Evolutionary conservation across 495 filamentous ascomycete species (phyloP).

Genomic region (Evernia prunastri): DNA sequence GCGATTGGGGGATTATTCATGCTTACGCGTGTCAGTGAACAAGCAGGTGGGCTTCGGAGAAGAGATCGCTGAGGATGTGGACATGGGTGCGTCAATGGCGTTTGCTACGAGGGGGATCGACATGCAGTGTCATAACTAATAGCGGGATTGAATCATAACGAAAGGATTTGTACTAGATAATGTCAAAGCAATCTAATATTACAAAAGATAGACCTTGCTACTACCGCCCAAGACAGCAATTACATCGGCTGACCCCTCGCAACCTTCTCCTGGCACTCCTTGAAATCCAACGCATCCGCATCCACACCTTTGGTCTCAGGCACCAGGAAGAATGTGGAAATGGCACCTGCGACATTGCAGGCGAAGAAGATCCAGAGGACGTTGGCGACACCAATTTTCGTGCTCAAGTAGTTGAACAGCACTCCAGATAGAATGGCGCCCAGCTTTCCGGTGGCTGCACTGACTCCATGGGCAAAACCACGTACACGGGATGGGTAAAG

Average conservation of each 20-base stretch:
- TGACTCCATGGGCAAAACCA: conserved; percentile 77
- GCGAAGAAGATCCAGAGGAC: conserved; percentile 34
- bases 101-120: too few relatives aligned
- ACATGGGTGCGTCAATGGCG: too few relatives aligned
- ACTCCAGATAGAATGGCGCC: conserved; percentile 55
- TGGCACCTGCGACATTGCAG: conserved; percentile 27
- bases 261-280: conserved; percentile 21
- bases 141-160: too few relatives aligned
- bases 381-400: conserved; percentile 26
- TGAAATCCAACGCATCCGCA: conserved; percentile 31
- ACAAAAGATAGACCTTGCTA: background rate
- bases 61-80: too few relatives aligned
- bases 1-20: too few relatives aligned
- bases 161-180: background rate
- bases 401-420: conserved; percentile 29
- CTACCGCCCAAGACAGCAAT: background rate
- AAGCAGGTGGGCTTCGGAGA: too few relatives aligned
- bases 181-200: background rate
- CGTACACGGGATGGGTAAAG: conserved; percentile 85
- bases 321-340: conserved; percentile 28
- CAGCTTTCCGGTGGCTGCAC: conserved; percentile 74
- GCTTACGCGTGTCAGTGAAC: too few relatives aligned
- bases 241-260: background rate
- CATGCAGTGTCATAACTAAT: too few relatives aligned
- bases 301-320: conserved; percentile 30